Evolutionary conservation across 2,329 filamentous ascomycete genomes (phyloP), one percentile per base, ranked within the genome.

Genomic region (Fusarium sp.): DNA sequence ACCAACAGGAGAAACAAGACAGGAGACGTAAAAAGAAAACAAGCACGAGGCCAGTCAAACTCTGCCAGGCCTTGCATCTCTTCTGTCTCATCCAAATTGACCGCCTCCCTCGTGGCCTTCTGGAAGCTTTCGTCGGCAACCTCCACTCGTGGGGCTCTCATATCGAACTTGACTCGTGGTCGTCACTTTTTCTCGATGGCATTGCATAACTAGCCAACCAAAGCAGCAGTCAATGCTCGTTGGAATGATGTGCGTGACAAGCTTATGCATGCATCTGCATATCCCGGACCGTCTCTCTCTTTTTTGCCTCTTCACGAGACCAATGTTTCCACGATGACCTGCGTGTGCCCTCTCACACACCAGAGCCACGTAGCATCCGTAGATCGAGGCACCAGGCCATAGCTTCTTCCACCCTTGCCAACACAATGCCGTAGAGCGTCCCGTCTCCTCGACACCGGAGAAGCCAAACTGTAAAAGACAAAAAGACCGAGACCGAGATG

Each of bases 61-160:
- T 47, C 14, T 47, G 22, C 22, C 22, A 47, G 42, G 42, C 42
- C 42, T 50, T 65, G 42, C 47, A 52, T 61, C 65, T 60, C 64
- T 42, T 62, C 50, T 56, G 54, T 63, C 64, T 69, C 65, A 69
- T 58, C 38, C 14, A 70, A 38, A 71, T 66, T 54, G 54, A 50
- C 63, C 63, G 62, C 62, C 63, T 60, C 29, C 62, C 63, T 60
- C 29, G 65, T 45, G 45, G 50, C 27, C 57, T 75, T 78, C 72
- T 78, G 59, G 70, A 77, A 74, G 64, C 59, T 62, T 74, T 70
- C 40, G 57, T 59, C 58, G 63, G 42, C n/a, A 18, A 68, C 57
- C 64, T 66, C 67, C 56, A 60, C 31, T 47, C 68, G 52, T 74
- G 65, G 75, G 58, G 62, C 65, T 45, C 20, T 65, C 54, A 68